These are phyloP conservation scores for Knufia fluminis DNA, from an alignment of 2,329 filamentous ascomycete genomes.

Conservation along the genomic window DNA sequence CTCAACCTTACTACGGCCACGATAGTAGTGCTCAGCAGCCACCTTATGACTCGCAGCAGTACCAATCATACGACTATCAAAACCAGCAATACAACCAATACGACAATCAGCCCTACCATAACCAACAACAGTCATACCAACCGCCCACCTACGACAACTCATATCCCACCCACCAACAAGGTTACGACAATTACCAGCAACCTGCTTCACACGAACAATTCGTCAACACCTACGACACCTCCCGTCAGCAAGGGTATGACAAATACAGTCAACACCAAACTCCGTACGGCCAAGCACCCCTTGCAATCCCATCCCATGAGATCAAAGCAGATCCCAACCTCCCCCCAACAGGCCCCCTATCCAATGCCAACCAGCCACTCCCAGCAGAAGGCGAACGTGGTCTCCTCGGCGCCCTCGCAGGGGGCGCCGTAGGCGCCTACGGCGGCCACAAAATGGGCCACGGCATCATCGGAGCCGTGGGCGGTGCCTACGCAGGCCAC, in stretches of 20 bases:
- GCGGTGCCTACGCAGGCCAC: conserved; percentile 39
- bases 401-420: conserved; percentile 38
- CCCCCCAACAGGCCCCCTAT: background rate
- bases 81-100: conserved; percentile 14
- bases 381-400: conserved; percentile 35
- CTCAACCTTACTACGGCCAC: conserved; percentile 11
- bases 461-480: conserved; percentile 40
- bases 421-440: conserved; percentile 38
- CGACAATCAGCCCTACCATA: conserved; percentile 9
- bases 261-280: conserved; percentile 4
- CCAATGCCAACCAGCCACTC: conserved; percentile 34
- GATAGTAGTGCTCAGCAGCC: background rate
- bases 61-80: conserved; percentile 14
- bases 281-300: background rate
- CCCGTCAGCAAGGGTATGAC: conserved; percentile 9
- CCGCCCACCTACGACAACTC: conserved; percentile 5
- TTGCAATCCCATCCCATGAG: background rate
- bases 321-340: conserved; percentile 13
- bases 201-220: conserved; percentile 10
- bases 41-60: background rate
- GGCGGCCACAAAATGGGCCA: conserved; percentile 38
- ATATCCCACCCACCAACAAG: background rate
- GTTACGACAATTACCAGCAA: conserved; percentile 8
- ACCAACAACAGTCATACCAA: conserved; percentile 14
- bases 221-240: conserved; percentile 8